Conservation (phyloP, 192 early-diverging fungal genomes). For the Podila verticillata region DNA sequence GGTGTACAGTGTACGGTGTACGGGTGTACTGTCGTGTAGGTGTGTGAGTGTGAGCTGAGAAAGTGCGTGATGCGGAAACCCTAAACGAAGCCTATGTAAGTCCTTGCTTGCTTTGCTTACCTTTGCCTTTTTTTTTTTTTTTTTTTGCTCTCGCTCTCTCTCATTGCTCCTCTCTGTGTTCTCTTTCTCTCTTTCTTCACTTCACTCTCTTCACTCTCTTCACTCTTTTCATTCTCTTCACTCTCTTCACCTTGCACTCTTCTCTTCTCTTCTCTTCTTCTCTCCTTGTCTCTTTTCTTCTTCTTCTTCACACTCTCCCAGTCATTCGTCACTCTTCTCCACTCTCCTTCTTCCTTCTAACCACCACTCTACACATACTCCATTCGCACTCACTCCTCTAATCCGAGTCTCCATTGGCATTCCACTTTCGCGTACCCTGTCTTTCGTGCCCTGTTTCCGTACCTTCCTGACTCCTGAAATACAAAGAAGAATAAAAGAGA, state of each 20-base stretch:
- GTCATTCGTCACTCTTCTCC: too few species aligned
- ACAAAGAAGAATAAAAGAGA: neutral
- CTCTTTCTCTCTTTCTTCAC: neutral
- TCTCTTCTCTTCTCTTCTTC: neutral
- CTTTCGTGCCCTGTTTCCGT: too few species aligned
- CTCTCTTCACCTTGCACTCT: neutral
- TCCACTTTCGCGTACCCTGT: neutral
- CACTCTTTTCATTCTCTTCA: neutral
- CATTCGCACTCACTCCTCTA: too few species aligned
- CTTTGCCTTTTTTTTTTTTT: conserved; percentile 5
- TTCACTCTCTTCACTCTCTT: neutral
- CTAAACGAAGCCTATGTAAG: too few species aligned
- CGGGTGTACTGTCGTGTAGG: too few species aligned
- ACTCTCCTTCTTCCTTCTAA: too few species aligned
- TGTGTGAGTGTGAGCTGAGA: too few species aligned
- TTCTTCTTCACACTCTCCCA: neutral
- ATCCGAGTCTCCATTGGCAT: too few species aligned
- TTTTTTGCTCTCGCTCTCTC: conserved; percentile 10
- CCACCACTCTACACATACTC: too few species aligned
- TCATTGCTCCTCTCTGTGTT: neutral
- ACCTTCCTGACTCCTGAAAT: neutral
- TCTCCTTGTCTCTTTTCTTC: neutral
- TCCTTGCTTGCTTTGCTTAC: neutral
- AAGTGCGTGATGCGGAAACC: too few species aligned
- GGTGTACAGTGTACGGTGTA: too few species aligned